Base-by-base conservation (phyloP, 495 filamentous ascomycete species). In the Podospora bellae-mahoneyi region DNA sequence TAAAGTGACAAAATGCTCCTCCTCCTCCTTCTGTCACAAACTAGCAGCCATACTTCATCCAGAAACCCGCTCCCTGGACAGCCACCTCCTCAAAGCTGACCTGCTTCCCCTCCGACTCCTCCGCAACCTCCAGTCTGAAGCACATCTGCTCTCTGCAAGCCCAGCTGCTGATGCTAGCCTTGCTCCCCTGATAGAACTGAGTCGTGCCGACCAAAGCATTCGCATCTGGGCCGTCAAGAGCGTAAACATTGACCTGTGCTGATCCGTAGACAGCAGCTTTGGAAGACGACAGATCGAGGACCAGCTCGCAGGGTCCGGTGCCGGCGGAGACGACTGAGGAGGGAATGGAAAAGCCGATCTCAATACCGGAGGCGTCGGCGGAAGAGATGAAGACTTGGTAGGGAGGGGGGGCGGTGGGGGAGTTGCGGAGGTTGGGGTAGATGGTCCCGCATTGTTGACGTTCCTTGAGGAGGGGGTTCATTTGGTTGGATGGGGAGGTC, bases 61-160 rank as follows among this genome's bases (percentile, higher is more conserved):
- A 20, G 9, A 63, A 48, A 2, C 61, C 61, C 30, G 18, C 61
- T 3, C 61, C 61, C 28, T 19, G 28, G 9, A n/a, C 32, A 16
- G 26, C 59, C 32, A 48, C n/a, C 61, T 63, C 61, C 30, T n/a
- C 18, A 10, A 28, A 63, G 18, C 20, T 32, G 5, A 63, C 61
- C 61, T 39, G 13, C 61, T 48, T 48, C 2, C 32, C 61, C 9
- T 39, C 61, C 34, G n/a, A 20, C 30, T 63, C 61, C 5, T 28
- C 23, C 3, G 55, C 65, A 26, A 69, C 65, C 69, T 71, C 60
- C 15, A 78, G 56, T 62, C 71, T 66, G 59, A 67, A 78, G 1
- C 69, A 60, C 73, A 78, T 74, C 62, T 73, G 66, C 58, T 70
- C 68, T 39, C 69, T 64, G 63, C 76, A 78, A 5, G 76, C 73